phyloP scores from a whole-genome alignment of 495 filamentous ascomycete genomes.

The Astrothelium macrocarpum region DNA sequence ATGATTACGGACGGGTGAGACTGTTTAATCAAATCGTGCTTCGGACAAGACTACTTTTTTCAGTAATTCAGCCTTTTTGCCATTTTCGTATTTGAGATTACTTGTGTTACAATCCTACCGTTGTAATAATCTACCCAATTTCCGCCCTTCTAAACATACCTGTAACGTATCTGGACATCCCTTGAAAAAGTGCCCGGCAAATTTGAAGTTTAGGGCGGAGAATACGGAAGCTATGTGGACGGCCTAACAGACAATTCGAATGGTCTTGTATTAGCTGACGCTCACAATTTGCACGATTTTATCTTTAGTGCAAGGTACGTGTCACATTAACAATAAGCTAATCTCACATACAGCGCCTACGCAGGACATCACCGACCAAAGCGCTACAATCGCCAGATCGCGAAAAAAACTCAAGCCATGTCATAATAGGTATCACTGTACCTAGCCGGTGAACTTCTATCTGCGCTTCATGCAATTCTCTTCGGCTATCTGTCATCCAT shows the following conservation, averaged over 20 bases:
- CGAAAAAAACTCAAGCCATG: not conserved
- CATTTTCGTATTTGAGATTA: not conserved
- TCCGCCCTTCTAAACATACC: too few relatives aligned
- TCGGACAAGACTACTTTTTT: not conserved
- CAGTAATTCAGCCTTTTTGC: not conserved
- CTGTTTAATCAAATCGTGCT: not conserved
- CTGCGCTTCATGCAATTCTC: not conserved
- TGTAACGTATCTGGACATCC: too few relatives aligned
- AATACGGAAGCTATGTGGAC: not conserved
- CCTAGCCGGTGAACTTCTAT: not conserved
- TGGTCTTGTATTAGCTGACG: not conserved
- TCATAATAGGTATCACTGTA: not conserved
- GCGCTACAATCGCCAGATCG: too few relatives aligned
- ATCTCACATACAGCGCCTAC: too few relatives aligned
- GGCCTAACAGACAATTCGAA: not conserved
- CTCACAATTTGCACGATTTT: not conserved
- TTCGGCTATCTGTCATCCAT: not conserved
- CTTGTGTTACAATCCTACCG: not conserved
- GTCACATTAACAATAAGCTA: too few relatives aligned
- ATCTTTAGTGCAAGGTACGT: too few relatives aligned
- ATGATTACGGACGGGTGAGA: not conserved
- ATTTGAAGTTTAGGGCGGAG: too few relatives aligned
- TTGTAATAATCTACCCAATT: not conserved
- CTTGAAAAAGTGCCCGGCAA: too few relatives aligned
- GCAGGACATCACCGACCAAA: too few relatives aligned